phyloP scores from a whole-genome alignment of 352 stramenopile genomes.

The Pythium dissotocum region DNA sequence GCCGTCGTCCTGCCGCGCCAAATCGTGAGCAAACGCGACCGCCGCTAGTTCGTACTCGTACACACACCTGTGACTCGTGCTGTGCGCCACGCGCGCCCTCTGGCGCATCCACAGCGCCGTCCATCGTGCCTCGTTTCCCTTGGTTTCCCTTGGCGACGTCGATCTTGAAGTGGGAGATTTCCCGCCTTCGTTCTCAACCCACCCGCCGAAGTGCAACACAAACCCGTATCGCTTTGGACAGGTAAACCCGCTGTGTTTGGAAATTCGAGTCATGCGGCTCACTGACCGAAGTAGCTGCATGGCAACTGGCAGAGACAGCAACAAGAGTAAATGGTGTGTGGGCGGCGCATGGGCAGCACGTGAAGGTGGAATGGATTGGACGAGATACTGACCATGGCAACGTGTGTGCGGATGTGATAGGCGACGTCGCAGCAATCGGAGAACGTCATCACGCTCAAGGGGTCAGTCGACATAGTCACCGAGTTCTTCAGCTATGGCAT shows the following conservation, averaged over 20 bases:
- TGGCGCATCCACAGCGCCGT: background rate
- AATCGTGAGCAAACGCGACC: background rate
- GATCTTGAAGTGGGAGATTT: conserved; percentile 26
- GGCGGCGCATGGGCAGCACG: background rate
- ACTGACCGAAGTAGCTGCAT: background rate
- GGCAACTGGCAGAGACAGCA: conserved; percentile 2
- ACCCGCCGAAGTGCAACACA: conserved; percentile 19
- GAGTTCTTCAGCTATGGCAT: conserved; percentile 99
- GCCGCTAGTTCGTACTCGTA: background rate
- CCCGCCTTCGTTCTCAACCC: conserved; percentile 9
- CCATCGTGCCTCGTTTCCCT: background rate
- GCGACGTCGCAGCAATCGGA: conserved; percentile 70
- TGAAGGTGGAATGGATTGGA: background rate
- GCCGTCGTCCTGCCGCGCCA: conserved; percentile 26
- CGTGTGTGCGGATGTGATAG: conserved; percentile 24
- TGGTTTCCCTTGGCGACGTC: background rate
- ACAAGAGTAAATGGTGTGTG: conserved; percentile 16
- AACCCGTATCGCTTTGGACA: conserved; percentile 29
- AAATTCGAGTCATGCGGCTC: conserved; percentile 3
- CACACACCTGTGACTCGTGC: conserved; percentile 5
- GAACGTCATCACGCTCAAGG: conserved; percentile 98
- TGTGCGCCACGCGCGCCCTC: background rate
- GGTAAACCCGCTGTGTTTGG: conserved; percentile 14
- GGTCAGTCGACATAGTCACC: conserved; percentile 97
- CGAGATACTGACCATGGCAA: background rate